A percentile compares a stretch with the other conserved stretches of the same genome.
Conservation (phyloP, 2,329 filamentous ascomycete species). For the Fusarium buharicum region DNA sequence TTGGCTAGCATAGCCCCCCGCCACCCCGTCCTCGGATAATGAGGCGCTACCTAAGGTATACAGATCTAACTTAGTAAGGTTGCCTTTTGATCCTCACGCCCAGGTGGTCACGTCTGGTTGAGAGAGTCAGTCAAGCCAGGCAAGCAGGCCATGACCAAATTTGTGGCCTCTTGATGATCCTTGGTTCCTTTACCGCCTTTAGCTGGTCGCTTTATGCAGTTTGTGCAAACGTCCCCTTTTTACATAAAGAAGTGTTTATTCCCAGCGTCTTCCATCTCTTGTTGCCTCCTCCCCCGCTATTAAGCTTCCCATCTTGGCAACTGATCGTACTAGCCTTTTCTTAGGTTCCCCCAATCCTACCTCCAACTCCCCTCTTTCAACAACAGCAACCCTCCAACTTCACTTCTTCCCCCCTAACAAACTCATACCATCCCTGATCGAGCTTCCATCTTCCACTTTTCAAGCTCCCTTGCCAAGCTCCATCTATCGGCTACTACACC, state of each 20-base stretch:
- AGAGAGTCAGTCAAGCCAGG: neutral
- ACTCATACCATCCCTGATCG: neutral
- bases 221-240: constrained; percentile 7
- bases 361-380: constrained; percentile 5
- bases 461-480: neutral
- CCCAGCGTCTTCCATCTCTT: constrained; percentile 15
- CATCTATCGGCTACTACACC: constrained; percentile 1
- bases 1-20: constrained; percentile 26
- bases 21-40: neutral
- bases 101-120: constrained; percentile 16
- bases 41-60: too few relatives aligned
- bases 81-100: constrained; percentile 12
- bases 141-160: constrained; percentile 7
- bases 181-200: constrained; percentile 21
- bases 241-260: constrained; percentile 38
- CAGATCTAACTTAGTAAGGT: too few relatives aligned
- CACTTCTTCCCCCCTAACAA: neutral
- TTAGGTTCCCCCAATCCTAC: constrained; percentile 5
- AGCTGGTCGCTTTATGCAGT: constrained; percentile 9
- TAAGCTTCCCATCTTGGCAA: constrained; percentile 17
- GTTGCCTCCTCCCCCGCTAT: constrained; percentile 18
- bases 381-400: neutral
- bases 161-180: constrained; percentile 16
- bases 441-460: neutral
- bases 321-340: constrained; percentile 5